Evolutionary conservation across 2,329 filamentous ascomycete species (phyloP).

Genomic region (Cladosporium sp.): DNA sequence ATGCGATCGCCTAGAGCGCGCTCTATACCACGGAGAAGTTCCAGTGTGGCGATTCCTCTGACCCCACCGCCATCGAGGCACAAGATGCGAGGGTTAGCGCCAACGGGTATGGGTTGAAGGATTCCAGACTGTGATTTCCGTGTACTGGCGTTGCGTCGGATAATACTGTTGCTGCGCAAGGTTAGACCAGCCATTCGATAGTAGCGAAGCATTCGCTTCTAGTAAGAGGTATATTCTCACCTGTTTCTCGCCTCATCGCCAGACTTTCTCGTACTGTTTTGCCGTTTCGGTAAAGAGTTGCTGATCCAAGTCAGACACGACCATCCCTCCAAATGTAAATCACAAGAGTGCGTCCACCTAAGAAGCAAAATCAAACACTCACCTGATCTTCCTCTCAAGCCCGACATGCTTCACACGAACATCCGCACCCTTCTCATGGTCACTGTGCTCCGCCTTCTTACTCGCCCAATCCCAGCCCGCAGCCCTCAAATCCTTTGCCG

Average conservation of each 20-base stretch:
- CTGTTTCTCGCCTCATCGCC: background rate
- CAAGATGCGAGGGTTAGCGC: constrained; percentile 27
- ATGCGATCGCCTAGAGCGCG: constrained; percentile 33
- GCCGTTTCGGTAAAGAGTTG: too few species aligned
- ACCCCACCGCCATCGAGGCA: constrained; percentile 40
- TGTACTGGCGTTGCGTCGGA: constrained; percentile 8
- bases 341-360: too few species aligned
- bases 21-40: constrained; percentile 40
- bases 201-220: background rate
- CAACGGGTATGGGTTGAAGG: constrained; percentile 25
- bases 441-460: too few species aligned
- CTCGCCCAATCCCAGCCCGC: background rate
- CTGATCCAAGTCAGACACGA: too few species aligned
- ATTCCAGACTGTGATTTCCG: constrained; percentile 33
- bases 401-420: too few species aligned
- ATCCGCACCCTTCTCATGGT: too few species aligned
- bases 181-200: too few species aligned
- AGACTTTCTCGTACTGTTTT: too few species aligned
- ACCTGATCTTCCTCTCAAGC: too few species aligned
- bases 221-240: background rate
- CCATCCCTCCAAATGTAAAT: too few species aligned
- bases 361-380: too few species aligned
- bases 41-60: constrained; percentile 43
- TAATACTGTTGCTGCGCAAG: background rate
- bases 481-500: background rate